Conservation (phyloP, 495 filamentous ascomycete species). For the Penicillium verhagenii region DNA sequence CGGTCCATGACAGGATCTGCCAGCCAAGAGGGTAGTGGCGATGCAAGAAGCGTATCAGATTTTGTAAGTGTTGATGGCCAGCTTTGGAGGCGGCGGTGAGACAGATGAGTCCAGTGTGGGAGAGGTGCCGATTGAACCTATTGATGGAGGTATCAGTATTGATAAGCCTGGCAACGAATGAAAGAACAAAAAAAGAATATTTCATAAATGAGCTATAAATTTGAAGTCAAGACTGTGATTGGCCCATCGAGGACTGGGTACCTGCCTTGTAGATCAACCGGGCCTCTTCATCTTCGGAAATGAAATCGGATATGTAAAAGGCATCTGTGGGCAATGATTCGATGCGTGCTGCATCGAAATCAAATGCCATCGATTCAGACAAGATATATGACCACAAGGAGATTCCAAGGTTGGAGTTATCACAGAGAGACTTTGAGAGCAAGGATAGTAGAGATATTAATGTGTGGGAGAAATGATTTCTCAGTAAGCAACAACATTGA, state of each 20-base stretch:
- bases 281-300: conserved; percentile 72
- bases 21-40: conserved; percentile 78
- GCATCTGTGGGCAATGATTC: conserved; percentile 59
- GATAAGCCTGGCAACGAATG: neutral
- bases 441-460: too few species aligned
- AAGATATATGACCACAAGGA: neutral
- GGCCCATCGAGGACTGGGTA: neutral
- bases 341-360: conserved; percentile 52
- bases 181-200: too few species aligned
- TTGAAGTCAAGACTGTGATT: neutral
- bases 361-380: conserved; percentile 6
- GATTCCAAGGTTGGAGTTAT: too few species aligned
- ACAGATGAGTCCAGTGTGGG: conserved; percentile 80
- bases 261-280: conserved; percentile 66
- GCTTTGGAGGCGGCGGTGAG: conserved; percentile 84
- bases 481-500: too few species aligned
- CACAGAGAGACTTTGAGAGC: too few species aligned
- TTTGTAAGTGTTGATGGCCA: conserved; percentile 77
- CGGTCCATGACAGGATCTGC: conserved; percentile 65
- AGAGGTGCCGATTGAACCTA: conserved; percentile 55
- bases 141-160: conserved; percentile 24
- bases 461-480: too few species aligned
- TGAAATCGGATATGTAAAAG: conserved; percentile 89
- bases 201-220: neutral
- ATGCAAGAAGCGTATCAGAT: conserved; percentile 70